Percentiles rank a stretch among this genome's conserved stretches.
Evolutionary conservation across 768 basidiomycete species (phyloP).

Genomic region (Mrakia frigida): DNA sequence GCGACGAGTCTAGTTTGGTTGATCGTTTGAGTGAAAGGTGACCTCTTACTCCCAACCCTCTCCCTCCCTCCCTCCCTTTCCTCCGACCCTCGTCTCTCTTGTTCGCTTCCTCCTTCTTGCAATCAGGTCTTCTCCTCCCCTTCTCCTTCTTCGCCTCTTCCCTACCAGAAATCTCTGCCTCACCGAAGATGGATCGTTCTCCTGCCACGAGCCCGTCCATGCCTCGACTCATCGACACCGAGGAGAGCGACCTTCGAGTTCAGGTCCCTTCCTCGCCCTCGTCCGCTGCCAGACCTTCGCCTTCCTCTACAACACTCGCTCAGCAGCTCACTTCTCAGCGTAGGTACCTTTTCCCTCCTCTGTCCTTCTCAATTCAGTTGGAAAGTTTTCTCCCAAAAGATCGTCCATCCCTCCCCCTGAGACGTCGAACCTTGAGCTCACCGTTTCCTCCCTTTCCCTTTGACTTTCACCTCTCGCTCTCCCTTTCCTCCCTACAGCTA

Average conservation of each 20-base stretch:
- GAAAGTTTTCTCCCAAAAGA: neutral
- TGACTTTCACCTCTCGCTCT: neutral
- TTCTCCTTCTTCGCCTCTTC: neutral
- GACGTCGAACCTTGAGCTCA: neutral
- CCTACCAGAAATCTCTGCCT: neutral
- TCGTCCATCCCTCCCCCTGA: neutral
- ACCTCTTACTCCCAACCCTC: neutral
- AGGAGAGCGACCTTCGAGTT: neutral
- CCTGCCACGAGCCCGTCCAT: neutral
- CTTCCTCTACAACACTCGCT: neutral
- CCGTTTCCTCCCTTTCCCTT: neutral
- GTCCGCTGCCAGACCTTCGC: neutral
- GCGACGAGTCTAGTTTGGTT: too few relatives aligned
- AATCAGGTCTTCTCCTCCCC: neutral
- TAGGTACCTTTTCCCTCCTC: neutral
- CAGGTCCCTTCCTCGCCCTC: neutral
- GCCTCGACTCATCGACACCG: neutral
- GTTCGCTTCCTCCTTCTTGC: too few relatives aligned
- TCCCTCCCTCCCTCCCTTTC: neutral
- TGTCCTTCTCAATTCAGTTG: neutral
- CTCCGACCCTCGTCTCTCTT: neutral
- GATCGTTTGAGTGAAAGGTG: too few relatives aligned
- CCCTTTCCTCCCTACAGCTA: neutral
- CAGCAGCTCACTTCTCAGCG: neutral
- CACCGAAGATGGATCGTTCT: neutral